phyloP scores from a whole-genome alignment of 345 rosid species.

The Xanthoceras sorbifolium region DNA sequence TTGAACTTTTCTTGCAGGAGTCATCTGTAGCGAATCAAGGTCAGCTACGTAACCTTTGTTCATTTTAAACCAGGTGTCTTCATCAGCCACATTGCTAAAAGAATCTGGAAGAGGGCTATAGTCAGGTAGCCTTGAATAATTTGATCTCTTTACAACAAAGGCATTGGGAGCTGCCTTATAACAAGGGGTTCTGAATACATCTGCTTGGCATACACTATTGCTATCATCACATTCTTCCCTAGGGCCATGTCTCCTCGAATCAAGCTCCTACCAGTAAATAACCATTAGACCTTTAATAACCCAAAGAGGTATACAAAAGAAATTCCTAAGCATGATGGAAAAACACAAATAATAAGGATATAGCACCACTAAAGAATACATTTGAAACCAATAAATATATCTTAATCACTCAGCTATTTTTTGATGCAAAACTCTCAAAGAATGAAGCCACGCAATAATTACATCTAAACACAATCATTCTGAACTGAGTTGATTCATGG shows the following conservation, averaged over 20 bases:
- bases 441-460: neutral
- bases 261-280: constrained; percentile 29
- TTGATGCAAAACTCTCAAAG: neutral
- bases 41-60: constrained; percentile 84
- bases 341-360: neutral
- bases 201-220: constrained; percentile 39
- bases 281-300: neutral
- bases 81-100: constrained; percentile 81
- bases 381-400: neutral
- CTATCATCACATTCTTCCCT: constrained; percentile 45
- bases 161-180: constrained; percentile 60
- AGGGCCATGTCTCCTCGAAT: constrained; percentile 41
- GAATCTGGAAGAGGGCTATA: constrained; percentile 84
- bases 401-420: neutral
- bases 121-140: constrained; percentile 56
- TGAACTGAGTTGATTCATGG: neutral
- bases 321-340: neutral
- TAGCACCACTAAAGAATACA: neutral
- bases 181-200: constrained; percentile 60
- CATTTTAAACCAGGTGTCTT: constrained; percentile 92
- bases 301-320: neutral
- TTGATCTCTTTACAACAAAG: constrained; percentile 78
- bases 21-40: constrained; percentile 73
- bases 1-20: constrained; percentile 76
- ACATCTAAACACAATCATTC: constrained; percentile 8